Conservation (phyloP, 805 yeast genomes). For the Wickerhamomyces hampshirensis region DNA sequence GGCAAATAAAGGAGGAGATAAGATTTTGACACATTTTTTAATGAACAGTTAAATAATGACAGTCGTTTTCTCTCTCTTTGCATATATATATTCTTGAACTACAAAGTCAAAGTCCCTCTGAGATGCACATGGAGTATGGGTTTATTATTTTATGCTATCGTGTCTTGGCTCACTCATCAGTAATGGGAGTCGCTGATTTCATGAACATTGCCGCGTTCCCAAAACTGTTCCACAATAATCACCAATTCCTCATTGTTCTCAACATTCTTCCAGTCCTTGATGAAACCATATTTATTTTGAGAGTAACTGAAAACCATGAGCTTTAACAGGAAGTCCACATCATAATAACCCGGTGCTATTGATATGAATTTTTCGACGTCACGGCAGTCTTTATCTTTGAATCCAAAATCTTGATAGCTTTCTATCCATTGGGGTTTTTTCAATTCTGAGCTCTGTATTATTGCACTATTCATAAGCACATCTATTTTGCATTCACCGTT, state of each 20-base stretch:
- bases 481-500: neutral
- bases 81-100: neutral
- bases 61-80: too few relatives aligned
- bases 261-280: neutral
- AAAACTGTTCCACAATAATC: neutral
- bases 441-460: neutral
- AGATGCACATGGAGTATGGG: too few relatives aligned
- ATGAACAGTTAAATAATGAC: too few relatives aligned
- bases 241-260: constrained; percentile 1
- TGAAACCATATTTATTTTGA: neutral
- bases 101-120: neutral
- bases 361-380: neutral
- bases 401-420: neutral
- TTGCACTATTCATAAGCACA: neutral
- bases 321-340: neutral
- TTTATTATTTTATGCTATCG: too few relatives aligned
- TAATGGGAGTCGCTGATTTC: too few relatives aligned
- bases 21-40: too few relatives aligned
- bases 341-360: neutral
- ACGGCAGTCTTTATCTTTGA: neutral
- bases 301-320: neutral
- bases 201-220: constrained; percentile 1
- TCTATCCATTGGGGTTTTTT: neutral
- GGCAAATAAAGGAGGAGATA: too few relatives aligned
- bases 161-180: too few relatives aligned